Percentiles rank a stretch among this genome's conserved stretches.
Evolutionary conservation across 768 basidiomycete species (phyloP).

Genomic region (Trametes elegans): DNA sequence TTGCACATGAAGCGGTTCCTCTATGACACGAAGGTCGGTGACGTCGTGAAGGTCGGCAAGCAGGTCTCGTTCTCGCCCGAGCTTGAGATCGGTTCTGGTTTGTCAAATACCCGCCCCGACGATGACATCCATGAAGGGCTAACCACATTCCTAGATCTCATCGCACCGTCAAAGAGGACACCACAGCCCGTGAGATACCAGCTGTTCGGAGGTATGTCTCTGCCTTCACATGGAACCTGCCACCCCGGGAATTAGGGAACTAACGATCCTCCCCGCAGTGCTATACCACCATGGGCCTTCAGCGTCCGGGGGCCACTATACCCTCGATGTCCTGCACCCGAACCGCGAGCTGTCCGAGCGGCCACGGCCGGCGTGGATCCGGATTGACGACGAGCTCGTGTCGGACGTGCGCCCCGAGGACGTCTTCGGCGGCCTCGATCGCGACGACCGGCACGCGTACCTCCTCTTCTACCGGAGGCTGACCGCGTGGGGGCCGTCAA

Average conservation of each 20-base stretch:
- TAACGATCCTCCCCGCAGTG: slow-evolving; percentile 40
- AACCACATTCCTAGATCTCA: slow-evolving; percentile 45
- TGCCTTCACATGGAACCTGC: neutral
- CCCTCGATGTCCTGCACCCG: slow-evolving; percentile 83
- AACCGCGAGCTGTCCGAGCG: slow-evolving; percentile 47
- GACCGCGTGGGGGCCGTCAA: slow-evolving; percentile 26
- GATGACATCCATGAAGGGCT: neutral
- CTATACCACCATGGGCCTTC: slow-evolving; percentile 92
- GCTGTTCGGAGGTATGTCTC: slow-evolving; percentile 73
- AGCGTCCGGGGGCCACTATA: slow-evolving; percentile 94
- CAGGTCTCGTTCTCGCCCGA: slow-evolving; percentile 75
- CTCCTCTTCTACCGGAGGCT: slow-evolving; percentile 81
- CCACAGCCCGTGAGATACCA: slow-evolving; percentile 60
- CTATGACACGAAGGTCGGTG: slow-evolving; percentile 72
- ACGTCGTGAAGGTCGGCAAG: slow-evolving; percentile 86
- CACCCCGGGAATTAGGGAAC: neutral
- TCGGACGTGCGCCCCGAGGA: slow-evolving; percentile 70
- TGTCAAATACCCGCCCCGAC: neutral
- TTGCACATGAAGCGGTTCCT: slow-evolving; percentile 90
- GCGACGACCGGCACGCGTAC: slow-evolving; percentile 77
- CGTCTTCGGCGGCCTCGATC: slow-evolving; percentile 55
- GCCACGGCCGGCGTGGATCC: slow-evolving; percentile 76
- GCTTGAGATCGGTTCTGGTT: slow-evolving; percentile 74
- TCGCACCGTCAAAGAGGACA: slow-evolving; percentile 51
- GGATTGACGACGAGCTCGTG: slow-evolving; percentile 91